These are phyloP conservation scores for Backusella sp. DNA, from an alignment of 192 early-diverging fungal species.

Conservation along the genomic window DNA sequence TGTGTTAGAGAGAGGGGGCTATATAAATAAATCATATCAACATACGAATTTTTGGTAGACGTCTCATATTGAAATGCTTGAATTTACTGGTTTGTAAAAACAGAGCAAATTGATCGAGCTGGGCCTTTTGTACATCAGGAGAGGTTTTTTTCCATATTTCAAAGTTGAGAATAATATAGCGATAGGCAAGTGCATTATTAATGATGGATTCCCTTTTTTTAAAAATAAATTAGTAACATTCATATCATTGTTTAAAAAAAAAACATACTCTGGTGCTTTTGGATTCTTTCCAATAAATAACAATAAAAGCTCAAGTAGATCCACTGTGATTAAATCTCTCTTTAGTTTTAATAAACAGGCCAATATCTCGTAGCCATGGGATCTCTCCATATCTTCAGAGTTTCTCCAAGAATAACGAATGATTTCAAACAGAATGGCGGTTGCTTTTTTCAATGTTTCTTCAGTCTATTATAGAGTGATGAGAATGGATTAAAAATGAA, in stretches of 20 bases:
- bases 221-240: not conserved
- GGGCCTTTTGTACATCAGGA: conserved; percentile 50
- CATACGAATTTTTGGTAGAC: conserved; percentile 58
- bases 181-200: conserved; percentile 60
- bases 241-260: not conserved
- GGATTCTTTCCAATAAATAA: conserved; percentile 59
- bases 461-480: conserved; percentile 38
- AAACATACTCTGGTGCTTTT: conserved; percentile 46
- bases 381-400: conserved; percentile 69
- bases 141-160: conserved; percentile 63
- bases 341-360: conserved; percentile 63
- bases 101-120: conserved; percentile 59
- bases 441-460: conserved; percentile 46
- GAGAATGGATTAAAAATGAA: too few relatives aligned
- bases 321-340: conserved; percentile 50
- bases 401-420: conserved; percentile 66
- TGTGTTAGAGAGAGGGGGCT: too few relatives aligned
- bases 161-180: conserved; percentile 62
- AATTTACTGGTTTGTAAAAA: conserved; percentile 57
- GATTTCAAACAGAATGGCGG: conserved; percentile 55
- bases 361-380: conserved; percentile 65
- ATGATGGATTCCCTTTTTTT: conserved; percentile 53
- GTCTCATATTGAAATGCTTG: conserved; percentile 54
- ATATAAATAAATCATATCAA: not conserved
- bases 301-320: conserved; percentile 57